Conservation (phyloP, 257 asterid genomes). For the Plantago major region DNA sequence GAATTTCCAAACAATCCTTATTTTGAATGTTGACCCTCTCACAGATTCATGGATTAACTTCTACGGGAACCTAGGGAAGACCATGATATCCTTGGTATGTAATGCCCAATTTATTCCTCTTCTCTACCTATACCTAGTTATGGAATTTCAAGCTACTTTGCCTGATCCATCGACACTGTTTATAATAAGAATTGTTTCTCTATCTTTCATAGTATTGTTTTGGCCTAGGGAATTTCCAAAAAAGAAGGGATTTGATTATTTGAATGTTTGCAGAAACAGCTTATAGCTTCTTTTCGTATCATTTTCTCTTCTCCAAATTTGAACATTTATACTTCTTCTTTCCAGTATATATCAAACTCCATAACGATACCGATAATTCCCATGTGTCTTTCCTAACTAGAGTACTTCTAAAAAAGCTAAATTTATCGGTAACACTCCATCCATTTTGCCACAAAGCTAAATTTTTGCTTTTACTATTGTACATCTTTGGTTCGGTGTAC, state of each 20-base stretch:
- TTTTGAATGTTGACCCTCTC: background rate
- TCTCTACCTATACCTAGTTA: background rate
- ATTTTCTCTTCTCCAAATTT: too few relatives aligned
- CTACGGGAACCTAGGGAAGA: conserved; percentile 90
- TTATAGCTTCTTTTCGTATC: too few relatives aligned
- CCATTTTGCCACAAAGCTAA: background rate
- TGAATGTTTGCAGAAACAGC: too few relatives aligned
- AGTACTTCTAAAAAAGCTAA: background rate
- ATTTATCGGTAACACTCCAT: background rate
- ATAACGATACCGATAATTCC: background rate
- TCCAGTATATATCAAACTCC: background rate
- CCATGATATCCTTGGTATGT: conserved; percentile 79
- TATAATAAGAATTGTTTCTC: too few relatives aligned
- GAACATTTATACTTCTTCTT: background rate
- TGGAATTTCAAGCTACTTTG: background rate
- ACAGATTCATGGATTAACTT: conserved; percentile 87
- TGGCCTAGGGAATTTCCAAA: too few relatives aligned
- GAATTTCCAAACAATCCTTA: background rate
- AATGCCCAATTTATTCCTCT: background rate
- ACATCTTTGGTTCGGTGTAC: background rate
- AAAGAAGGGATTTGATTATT: too few relatives aligned
- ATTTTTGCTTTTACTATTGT: background rate
- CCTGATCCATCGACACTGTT: too few relatives aligned
- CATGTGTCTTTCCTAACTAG: background rate
- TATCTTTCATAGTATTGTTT: too few relatives aligned